Percentiles rank a stretch among this genome's conserved stretches.
These are phyloP conservation scores for Septoria linicola DNA, from an alignment of 2,329 filamentous ascomycete species.

Conservation along the genomic window DNA sequence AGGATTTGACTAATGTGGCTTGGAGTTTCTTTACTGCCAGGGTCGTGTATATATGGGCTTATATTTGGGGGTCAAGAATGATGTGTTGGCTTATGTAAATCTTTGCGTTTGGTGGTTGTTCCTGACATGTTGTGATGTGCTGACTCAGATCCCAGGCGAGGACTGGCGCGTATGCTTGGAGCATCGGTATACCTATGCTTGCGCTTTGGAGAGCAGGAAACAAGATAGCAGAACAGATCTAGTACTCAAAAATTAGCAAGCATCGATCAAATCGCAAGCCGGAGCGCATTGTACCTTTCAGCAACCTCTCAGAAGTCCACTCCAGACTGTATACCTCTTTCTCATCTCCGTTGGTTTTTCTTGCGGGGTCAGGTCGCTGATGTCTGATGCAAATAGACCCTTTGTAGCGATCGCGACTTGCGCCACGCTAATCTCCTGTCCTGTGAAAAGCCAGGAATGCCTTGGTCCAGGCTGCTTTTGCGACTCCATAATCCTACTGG, in stretches of 20 bases:
- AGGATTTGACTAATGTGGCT: conserved; percentile 27
- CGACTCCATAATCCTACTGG: conserved; percentile 34
- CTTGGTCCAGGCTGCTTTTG: conserved; percentile 27
- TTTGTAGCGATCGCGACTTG: conserved; percentile 24
- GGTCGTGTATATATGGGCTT: conserved; percentile 26
- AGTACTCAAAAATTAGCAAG: not conserved
- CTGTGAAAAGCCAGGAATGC: conserved; percentile 34
- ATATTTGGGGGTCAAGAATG: conserved; percentile 27
- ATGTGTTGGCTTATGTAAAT: conserved; percentile 25
- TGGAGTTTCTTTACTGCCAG: conserved; percentile 27
- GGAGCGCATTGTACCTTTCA: no score
- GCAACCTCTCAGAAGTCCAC: conserved; percentile 11
- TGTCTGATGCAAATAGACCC: conserved; percentile 25
- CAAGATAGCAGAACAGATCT: not conserved
- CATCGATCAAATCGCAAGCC: no score
- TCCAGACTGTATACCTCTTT: conserved; percentile 19
- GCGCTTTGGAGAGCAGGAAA: conserved; percentile 28
- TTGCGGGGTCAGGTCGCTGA: not conserved
- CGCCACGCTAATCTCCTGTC: conserved; percentile 31
- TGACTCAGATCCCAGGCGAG: conserved; percentile 16
- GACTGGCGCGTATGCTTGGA: conserved; percentile 31
- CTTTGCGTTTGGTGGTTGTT: not conserved
- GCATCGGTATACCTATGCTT: conserved; percentile 29
- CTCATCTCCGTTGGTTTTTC: conserved; percentile 14
- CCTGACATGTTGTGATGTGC: not conserved